Evolutionary conservation across 176 grass and related monocot species (phyloP).

Genomic region (Oryza meyeriana): DNA sequence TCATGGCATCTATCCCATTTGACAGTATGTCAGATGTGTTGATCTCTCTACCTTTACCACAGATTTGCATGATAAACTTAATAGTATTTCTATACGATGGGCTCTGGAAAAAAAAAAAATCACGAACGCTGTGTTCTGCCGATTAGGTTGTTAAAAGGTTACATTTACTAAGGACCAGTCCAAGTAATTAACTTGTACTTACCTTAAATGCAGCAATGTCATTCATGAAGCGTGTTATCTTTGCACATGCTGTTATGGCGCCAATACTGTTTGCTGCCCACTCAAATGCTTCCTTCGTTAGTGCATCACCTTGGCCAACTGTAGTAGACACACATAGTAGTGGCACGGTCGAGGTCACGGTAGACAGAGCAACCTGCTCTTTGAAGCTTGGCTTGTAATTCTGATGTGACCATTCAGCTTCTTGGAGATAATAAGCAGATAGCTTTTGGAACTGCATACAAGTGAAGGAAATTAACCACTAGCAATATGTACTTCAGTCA

Average conservation of each 20-base stretch:
- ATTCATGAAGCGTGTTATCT: constrained; percentile 31
- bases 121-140: too few species aligned
- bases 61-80: too few species aligned
- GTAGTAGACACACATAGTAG: background rate
- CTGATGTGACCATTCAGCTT: background rate
- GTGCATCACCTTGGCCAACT: background rate
- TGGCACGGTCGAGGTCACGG: background rate
- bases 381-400: background rate
- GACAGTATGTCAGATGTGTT: background rate
- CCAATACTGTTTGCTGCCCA: background rate
- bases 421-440: background rate
- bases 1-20: background rate
- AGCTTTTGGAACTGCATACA: background rate
- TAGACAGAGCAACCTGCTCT: background rate
- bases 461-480: background rate
- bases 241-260: background rate
- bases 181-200: background rate
- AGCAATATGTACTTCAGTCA: too few species aligned
- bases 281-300: background rate
- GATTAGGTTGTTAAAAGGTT: background rate
- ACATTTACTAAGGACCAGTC: too few species aligned
- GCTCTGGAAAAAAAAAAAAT: too few species aligned
- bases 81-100: too few species aligned
- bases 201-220: constrained; percentile 35
- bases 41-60: too few species aligned